Percentiles rank a stretch among this genome's conserved stretches.
Evolutionary conservation across 495 filamentous ascomycete species (phyloP).

Genomic region (Letharia lupina): DNA sequence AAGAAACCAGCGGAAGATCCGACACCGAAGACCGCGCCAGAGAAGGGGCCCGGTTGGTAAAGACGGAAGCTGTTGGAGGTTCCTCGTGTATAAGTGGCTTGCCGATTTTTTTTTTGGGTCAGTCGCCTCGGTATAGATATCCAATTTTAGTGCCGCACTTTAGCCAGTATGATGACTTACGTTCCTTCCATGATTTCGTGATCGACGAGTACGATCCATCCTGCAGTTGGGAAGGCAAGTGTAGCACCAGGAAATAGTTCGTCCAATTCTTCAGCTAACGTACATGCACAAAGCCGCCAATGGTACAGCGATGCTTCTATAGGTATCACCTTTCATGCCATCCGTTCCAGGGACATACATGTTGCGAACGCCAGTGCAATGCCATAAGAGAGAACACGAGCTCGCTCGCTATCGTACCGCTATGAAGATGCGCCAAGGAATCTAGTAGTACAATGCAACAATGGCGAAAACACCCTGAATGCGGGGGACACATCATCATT

Average conservation of each 20-base stretch:
- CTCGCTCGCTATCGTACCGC: background rate
- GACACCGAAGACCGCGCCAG: background rate
- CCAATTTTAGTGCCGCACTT: background rate
- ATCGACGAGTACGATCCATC: background rate
- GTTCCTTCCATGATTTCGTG: background rate
- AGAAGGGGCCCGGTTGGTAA: slow-evolving; percentile 11
- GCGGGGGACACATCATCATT: background rate
- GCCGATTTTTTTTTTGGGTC: background rate
- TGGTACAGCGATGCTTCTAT: background rate
- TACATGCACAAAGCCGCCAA: background rate
- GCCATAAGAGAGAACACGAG: background rate
- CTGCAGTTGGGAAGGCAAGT: background rate
- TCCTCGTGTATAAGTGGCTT: background rate
- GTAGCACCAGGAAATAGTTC: background rate
- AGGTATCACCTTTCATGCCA: background rate
- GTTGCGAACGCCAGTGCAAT: background rate
- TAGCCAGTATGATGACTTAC: background rate
- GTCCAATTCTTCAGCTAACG: background rate
- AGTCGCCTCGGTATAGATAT: background rate
- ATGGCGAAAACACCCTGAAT: background rate
- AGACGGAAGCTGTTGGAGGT: no score
- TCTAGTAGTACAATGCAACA: background rate
- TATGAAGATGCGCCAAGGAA: background rate
- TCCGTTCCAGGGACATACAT: background rate
- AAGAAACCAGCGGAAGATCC: background rate